A percentile compares a stretch with the other conserved stretches of the same genome.
phyloP scores from a whole-genome alignment of 2,329 filamentous ascomycete genomes.

The Xylariomycetidae sp. region DNA sequence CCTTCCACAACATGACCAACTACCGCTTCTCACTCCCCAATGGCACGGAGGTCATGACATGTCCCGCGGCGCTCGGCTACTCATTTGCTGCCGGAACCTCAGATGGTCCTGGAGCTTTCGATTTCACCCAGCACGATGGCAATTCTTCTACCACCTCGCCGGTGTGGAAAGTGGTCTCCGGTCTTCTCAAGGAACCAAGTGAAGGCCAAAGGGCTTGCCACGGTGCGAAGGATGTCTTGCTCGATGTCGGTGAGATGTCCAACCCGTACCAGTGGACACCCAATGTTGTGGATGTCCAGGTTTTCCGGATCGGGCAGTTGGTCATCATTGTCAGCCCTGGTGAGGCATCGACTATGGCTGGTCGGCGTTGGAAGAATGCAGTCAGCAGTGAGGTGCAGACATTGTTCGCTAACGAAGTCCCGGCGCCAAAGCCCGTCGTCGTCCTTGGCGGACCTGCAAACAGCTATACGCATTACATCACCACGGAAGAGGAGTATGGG shows the following conservation, averaged over 20 bases:
- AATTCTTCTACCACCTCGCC: conserved; percentile 61
- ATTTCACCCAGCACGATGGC: conserved; percentile 84
- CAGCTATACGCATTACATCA: conserved; percentile 78
- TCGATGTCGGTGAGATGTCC: conserved; percentile 79
- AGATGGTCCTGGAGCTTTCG: conserved; percentile 84
- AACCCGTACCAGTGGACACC: conserved; percentile 81
- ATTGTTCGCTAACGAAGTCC: conserved; percentile 39
- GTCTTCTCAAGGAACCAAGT: conserved; percentile 63
- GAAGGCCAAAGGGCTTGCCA: conserved; percentile 71
- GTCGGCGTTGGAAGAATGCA: conserved; percentile 75
- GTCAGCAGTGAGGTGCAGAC: conserved; percentile 48
- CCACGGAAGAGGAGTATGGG: conserved; percentile 72
- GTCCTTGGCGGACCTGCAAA: conserved; percentile 87
- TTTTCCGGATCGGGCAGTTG: conserved; percentile 76
- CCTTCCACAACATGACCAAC: conserved; percentile 74
- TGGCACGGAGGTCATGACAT: conserved; percentile 65
- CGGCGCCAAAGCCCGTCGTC: conserved; percentile 52
- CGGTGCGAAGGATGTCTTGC: conserved; percentile 72
- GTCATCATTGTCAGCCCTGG: conserved; percentile 79
- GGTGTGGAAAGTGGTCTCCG: conserved; percentile 72
- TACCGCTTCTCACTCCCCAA: conserved; percentile 71
- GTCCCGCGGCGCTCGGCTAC: conserved; percentile 82
- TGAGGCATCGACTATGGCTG: conserved; percentile 89
- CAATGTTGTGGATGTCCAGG: conserved; percentile 85
- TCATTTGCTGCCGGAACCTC: conserved; percentile 90